Base-by-base conservation (phyloP, 306 rosid genomes). In the Psophocarpus tetragonolobus region DNA sequence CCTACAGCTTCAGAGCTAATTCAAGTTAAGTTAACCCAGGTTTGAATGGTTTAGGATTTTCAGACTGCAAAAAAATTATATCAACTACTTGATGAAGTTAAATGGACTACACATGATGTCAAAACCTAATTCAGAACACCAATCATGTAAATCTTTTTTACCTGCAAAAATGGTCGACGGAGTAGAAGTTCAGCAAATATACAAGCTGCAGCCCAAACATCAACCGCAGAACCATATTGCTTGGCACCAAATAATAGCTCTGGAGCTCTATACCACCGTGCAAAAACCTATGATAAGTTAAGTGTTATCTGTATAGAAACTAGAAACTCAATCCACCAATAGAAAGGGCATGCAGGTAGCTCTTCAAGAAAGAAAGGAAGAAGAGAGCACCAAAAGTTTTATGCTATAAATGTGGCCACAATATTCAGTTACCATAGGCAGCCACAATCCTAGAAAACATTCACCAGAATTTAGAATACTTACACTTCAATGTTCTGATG, bases 251-350 rank as follows among this genome's bases (percentile, higher is more conserved):
- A 93, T 84, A 93, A 85, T 57, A 93, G 84, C 83, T 93, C 98
- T 42, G 98, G 98, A 77, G 98, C 97, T 91, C 98, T 93, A 81
- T 93, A 93, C 98, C 98, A 93, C 71, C 97, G 88, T 24, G 98
- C 98, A 62, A 93, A 93, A 42, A 93, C 98, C 97, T 93, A 66
- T n/a, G n/a, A n/a, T n/a, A n/a, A n/a, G n/a, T n/a, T n/a, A 45
- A 54, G 64, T 24, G 58, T 82, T 42, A 30, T 26, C 5, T 64
- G 60, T 14, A 23, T 11, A 26, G 32, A 36, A 18, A 11, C 50
- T 11, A 78, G 39, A 68, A 44, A 68, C 13, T 14, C 73, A 14
- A 60, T 73, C 30, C 68, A 78, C 26, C 32, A 20, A 78, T 39
- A 42, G 38, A 69, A 68, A 53, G 51, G 21, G 61, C 23, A 71